A percentile compares a stretch with the other conserved stretches of the same genome.
phyloP scores from a whole-genome alignment of 192 early-diverging fungal genomes.

The Phlyctochytrium planicorne region DNA sequence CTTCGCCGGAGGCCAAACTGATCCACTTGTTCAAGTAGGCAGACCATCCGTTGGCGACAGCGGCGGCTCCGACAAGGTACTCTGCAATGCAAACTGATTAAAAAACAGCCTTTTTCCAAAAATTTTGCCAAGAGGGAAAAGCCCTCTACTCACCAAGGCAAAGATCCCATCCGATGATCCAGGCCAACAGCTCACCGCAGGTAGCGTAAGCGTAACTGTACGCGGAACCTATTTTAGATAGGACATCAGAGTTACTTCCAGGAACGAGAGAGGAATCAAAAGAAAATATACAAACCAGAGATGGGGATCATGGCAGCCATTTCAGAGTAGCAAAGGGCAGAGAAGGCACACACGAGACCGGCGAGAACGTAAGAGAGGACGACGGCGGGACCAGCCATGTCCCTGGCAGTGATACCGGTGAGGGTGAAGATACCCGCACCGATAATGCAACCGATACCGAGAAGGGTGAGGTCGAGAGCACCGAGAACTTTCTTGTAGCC shows the following conservation, averaged over 20 bases:
- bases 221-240: too few species aligned
- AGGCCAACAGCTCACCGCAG: constrained; percentile 81
- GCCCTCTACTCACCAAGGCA: too few species aligned
- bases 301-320: constrained; percentile 84
- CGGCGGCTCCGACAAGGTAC: constrained; percentile 83
- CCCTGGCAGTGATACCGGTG: constrained; percentile 65
- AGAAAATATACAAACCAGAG: constrained; percentile 66
- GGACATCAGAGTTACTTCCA: background rate
- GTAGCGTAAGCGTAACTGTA: constrained; percentile 75
- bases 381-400: constrained; percentile 80
- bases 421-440: constrained; percentile 83
- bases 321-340: constrained; percentile 83
- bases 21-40: constrained; percentile 74
- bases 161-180: constrained; percentile 92
- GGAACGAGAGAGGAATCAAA: background rate
- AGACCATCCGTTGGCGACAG: constrained; percentile 82
- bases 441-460: constrained; percentile 79
- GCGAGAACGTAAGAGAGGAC: constrained; percentile 79
- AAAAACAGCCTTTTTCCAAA: too few species aligned
- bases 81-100: too few species aligned
- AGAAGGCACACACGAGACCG: constrained; percentile 69
- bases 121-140: too few species aligned
- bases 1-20: too few species aligned
- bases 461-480: constrained; percentile 57
- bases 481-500: constrained; percentile 43